phyloP scores from a whole-genome alignment of 495 filamentous ascomycete genomes.

The Penicillium turbatum region DNA sequence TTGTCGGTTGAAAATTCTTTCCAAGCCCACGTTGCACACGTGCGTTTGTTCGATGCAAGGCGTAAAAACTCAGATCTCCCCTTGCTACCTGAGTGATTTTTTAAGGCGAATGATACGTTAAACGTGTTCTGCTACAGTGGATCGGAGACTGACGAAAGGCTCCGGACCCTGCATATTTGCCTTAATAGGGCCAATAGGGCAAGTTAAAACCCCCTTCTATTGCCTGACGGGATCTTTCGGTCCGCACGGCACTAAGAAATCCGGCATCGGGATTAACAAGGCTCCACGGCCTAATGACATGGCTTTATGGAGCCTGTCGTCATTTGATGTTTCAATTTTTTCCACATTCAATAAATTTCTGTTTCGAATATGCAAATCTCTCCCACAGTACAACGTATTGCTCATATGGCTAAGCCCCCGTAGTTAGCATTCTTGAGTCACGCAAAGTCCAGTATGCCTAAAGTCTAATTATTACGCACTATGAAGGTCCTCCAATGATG shows the following conservation, averaged over 20 bases:
- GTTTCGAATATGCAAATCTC: neutral
- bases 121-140: neutral
- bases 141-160: slow-evolving; percentile 8
- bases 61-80: neutral
- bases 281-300: neutral
- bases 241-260: slow-evolving; percentile 18
- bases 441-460: neutral
- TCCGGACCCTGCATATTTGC: slow-evolving; percentile 7
- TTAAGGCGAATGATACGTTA: neutral
- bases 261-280: slow-evolving; percentile 14
- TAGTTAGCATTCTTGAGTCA: neutral
- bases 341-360: neutral
- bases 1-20: neutral
- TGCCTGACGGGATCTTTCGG: slow-evolving; percentile 26
- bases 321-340: slow-evolving; percentile 5
- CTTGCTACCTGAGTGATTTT: neutral
- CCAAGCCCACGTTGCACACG: slow-evolving; percentile 1
- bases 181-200: neutral
- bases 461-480: neutral
- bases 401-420: neutral
- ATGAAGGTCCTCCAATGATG: slow-evolving; percentile 1
- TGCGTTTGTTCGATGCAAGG: slow-evolving; percentile 1
- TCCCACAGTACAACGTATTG: neutral
- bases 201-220: slow-evolving; percentile 2
- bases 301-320: neutral